Conservation (phyloP, 1,139 yeast species). For the Candida neerlandica region DNA sequence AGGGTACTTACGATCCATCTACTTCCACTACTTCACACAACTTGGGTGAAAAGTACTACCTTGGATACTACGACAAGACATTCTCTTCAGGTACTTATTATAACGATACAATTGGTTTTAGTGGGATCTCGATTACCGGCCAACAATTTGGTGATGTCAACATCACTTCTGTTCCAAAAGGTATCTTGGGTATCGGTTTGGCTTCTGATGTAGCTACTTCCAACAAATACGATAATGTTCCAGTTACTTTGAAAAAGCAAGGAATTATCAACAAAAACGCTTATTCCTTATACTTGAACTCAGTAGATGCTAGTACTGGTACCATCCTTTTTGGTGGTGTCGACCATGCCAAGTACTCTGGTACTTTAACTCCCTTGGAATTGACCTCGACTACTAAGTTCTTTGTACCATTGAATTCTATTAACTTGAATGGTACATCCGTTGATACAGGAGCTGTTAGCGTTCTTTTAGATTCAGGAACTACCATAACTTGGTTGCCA, state of each 20-base stretch:
- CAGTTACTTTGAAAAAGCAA: constrained; percentile 28
- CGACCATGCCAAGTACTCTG: constrained; percentile 30
- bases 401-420: neutral
- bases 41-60: constrained; percentile 13
- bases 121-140: constrained; percentile 13
- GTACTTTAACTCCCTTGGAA: constrained; percentile 18
- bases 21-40: constrained; percentile 10
- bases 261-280: constrained; percentile 52
- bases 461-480: constrained; percentile 26
- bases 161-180: constrained; percentile 15
- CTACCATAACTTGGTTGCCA: constrained; percentile 27
- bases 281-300: constrained; percentile 36
- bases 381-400: constrained; percentile 7
- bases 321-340: constrained; percentile 33
- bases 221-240: constrained; percentile 32
- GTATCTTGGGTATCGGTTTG: constrained; percentile 27
- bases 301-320: constrained; percentile 23
- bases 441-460: neutral
- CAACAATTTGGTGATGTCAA: constrained; percentile 22
- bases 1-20: constrained; percentile 9
- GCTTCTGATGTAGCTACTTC: constrained; percentile 11
- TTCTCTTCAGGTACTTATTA: constrained; percentile 58
- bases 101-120: constrained; percentile 32
- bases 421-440: constrained; percentile 5
- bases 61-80: constrained; percentile 16